Percentiles rank a stretch among this genome's conserved stretches.
Conservation (phyloP, 208 protist genomes). For the Kentomonas sorsogonicus region DNA sequence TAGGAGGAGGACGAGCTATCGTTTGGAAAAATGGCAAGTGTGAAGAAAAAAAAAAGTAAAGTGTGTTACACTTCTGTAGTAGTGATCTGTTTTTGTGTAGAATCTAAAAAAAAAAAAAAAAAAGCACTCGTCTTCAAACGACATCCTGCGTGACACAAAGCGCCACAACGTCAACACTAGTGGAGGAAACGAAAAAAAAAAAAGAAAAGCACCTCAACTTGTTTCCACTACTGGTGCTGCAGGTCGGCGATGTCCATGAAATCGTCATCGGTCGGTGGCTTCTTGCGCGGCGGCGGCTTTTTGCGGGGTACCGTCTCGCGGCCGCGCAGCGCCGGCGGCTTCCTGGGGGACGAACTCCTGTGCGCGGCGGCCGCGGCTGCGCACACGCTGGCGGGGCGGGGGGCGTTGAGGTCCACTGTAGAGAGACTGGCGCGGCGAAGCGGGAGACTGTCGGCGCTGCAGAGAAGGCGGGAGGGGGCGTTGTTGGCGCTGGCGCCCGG, state of each 20-base stretch:
- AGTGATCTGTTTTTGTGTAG: background rate
- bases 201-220: background rate
- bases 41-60: slow-evolving; percentile 16
- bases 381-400: no score
- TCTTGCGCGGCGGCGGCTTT: no score
- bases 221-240: no score
- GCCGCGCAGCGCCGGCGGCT: no score
- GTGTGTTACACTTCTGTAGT: background rate
- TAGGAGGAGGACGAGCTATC: background rate
- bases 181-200: background rate
- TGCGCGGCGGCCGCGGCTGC: no score
- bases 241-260: slow-evolving; percentile 30
- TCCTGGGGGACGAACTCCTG: no score
- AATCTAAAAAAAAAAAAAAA: slow-evolving; percentile 3
- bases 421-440: no score
- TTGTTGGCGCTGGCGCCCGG: background rate
- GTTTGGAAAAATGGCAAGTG: background rate
- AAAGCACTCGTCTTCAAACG: slow-evolving; percentile 3
- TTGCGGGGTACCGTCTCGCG: no score
- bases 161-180: background rate
- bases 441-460: no score
- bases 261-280: slow-evolving; percentile 21
- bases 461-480: no score
- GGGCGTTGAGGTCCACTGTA: no score
- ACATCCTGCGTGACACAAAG: background rate